These are phyloP conservation scores for Brassica juncea DNA, from an alignment of 345 rosid genomes.

Conservation along the genomic window DNA sequence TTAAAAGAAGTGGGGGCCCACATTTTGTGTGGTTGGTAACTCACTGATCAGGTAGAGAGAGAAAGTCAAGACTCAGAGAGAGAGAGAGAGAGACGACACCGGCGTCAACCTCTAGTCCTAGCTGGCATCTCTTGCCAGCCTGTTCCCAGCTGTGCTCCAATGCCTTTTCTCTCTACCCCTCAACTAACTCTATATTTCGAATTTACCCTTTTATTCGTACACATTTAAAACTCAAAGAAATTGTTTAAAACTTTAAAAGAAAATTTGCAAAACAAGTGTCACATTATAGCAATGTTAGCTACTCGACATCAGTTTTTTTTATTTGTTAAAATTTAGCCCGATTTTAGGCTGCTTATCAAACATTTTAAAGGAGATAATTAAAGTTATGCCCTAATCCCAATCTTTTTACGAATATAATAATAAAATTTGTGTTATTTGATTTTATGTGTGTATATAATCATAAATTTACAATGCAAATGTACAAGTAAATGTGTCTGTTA, in stretches of 20 bases:
- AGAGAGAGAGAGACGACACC: neutral
- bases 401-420: too few relatives aligned
- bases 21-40: conserved; percentile 41
- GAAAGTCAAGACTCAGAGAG: conserved; percentile 9
- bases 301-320: neutral
- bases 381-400: neutral
- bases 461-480: neutral
- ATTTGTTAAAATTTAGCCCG: neutral
- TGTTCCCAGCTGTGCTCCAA: conserved; percentile 60
- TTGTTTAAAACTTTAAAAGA: neutral
- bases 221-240: neutral
- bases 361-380: neutral
- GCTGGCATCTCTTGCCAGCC: conserved; percentile 54
- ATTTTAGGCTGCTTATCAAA: neutral
- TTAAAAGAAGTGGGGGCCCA: conserved; percentile 27
- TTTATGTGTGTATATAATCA: neutral
- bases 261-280: neutral
- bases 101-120: conserved; percentile 42
- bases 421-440: neutral
- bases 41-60: conserved; percentile 28
- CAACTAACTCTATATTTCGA: conserved; percentile 19
- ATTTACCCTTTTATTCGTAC: conserved; percentile 27
- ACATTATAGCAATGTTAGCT: neutral
- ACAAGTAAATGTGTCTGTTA: neutral
- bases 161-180: conserved; percentile 30